Conservation (phyloP, 176 grass and related monocot species). For the Tillandsia fasciculata region DNA sequence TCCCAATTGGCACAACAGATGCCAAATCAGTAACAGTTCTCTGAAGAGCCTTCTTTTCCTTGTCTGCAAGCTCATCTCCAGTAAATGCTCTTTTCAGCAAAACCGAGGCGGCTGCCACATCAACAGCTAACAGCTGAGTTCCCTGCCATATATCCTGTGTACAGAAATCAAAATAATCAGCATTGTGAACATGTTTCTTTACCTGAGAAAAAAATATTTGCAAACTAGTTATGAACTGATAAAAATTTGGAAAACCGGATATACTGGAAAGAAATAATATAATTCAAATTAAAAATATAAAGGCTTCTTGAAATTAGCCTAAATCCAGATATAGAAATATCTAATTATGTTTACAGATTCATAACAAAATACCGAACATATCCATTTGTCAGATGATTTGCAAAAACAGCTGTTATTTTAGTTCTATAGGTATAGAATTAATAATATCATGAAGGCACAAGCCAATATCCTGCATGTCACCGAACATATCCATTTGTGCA, state of each 20-base stretch:
- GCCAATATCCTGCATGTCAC: not conserved
- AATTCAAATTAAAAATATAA: not conserved
- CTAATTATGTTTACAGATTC: not conserved
- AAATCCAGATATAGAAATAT: not conserved
- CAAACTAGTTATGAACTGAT: conserved; percentile 4
- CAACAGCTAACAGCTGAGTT: conserved; percentile 87
- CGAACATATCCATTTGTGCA: not conserved
- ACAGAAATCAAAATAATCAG: conserved; percentile 14
- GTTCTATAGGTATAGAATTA: not conserved
- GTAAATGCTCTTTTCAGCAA: conserved; percentile 79
- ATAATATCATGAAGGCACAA: not conserved
- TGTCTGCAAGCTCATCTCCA: conserved; percentile 91
- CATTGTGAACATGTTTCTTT: conserved; percentile 8
- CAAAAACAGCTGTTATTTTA: not conserved
- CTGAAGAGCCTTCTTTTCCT: conserved; percentile 94
- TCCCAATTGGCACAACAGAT: conserved; percentile 95
- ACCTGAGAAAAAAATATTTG: conserved; percentile 2
- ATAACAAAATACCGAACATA: not conserved
- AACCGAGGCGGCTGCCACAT: conserved; percentile 69
- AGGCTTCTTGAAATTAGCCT: not conserved
- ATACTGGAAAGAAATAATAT: not conserved
- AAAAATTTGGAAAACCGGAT: not conserved
- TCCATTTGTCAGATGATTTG: not conserved
- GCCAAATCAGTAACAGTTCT: conserved; percentile 97
- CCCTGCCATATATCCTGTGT: conserved; percentile 85